phyloP scores from a whole-genome alignment of 192 early-diverging fungal species.

The Backusella parvicylindrica region DNA sequence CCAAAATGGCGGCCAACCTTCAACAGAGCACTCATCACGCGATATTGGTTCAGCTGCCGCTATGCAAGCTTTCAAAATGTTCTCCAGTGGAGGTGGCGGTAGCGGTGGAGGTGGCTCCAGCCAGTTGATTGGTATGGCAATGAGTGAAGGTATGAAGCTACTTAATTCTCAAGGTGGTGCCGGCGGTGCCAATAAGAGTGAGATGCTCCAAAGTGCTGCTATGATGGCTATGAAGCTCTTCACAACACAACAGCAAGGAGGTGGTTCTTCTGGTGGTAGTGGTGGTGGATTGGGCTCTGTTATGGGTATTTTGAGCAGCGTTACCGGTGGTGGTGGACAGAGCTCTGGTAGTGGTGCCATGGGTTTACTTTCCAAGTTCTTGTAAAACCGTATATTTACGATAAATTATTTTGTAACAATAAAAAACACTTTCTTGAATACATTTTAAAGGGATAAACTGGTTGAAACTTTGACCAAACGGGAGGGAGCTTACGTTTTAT shows the following conservation, averaged over 20 bases:
- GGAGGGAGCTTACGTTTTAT: not conserved
- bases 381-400: constrained; percentile 19
- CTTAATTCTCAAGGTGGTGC: constrained; percentile 15
- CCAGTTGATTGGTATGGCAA: constrained; percentile 34
- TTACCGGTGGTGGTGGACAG: not conserved
- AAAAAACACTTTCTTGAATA: not conserved
- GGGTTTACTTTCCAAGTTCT: constrained; percentile 26
- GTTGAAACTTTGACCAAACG: not conserved
- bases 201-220: constrained; percentile 32
- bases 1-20: constrained; percentile 13
- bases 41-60: constrained; percentile 39
- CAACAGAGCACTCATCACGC: constrained; percentile 11
- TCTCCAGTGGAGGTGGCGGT: constrained; percentile 17
- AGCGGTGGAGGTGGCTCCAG: constrained; percentile 10
- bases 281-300: constrained; percentile 25
- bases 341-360: constrained; percentile 8
- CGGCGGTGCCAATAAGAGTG: constrained; percentile 20
- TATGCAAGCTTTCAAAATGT: constrained; percentile 36
- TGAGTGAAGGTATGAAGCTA: constrained; percentile 38
- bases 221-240: constrained; percentile 38
- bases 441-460: not conserved
- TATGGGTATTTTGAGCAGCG: constrained; percentile 30
- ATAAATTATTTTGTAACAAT: constrained; percentile 6
- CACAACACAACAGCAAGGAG: constrained; percentile 9
- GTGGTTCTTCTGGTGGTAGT: constrained; percentile 4